A percentile compares a stretch with the other conserved stretches of the same genome.
These are phyloP conservation scores for Populus deltoides DNA, from an alignment of 345 rosid genomes.

Conservation along the genomic window DNA sequence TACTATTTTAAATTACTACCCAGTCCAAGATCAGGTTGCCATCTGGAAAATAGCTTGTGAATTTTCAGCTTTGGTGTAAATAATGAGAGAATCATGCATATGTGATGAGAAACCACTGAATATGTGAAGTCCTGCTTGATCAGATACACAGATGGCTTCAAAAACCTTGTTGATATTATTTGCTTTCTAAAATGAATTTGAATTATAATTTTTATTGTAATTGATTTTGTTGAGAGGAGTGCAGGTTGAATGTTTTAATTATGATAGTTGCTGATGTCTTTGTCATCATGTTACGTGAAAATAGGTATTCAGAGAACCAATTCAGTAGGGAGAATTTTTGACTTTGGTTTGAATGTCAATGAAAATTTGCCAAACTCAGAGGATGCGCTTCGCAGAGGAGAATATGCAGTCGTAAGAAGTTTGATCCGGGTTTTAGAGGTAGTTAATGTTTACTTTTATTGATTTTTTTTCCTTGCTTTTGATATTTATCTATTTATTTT, in stretches of 20 bases:
- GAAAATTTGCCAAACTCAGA: constrained; percentile 77
- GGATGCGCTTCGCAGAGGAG: constrained; percentile 92
- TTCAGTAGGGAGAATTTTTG: constrained; percentile 79
- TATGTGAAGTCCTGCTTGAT: neutral
- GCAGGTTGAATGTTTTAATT: neutral
- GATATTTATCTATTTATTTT: neutral
- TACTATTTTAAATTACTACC: neutral
- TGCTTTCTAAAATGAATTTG: neutral
- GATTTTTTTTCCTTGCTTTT: neutral
- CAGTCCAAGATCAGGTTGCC: neutral
- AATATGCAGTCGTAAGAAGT: constrained; percentile 89
- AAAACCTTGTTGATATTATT: neutral
- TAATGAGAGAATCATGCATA: neutral
- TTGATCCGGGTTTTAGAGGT: constrained; percentile 95
- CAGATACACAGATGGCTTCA: neutral
- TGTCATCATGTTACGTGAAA: constrained; percentile 6
- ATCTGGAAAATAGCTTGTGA: neutral
- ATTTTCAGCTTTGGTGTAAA: neutral
- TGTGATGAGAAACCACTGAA: neutral
- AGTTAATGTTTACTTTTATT: constrained; percentile 14
- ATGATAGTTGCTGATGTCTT: constrained; percentile 1
- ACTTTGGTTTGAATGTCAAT: constrained; percentile 52
- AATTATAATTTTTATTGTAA: neutral
- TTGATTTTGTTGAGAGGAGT: neutral
- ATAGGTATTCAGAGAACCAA: constrained; percentile 76